These are phyloP conservation scores for Penicillium sp. DNA, from an alignment of 2,329 filamentous ascomycete species.

Conservation along the genomic window DNA sequence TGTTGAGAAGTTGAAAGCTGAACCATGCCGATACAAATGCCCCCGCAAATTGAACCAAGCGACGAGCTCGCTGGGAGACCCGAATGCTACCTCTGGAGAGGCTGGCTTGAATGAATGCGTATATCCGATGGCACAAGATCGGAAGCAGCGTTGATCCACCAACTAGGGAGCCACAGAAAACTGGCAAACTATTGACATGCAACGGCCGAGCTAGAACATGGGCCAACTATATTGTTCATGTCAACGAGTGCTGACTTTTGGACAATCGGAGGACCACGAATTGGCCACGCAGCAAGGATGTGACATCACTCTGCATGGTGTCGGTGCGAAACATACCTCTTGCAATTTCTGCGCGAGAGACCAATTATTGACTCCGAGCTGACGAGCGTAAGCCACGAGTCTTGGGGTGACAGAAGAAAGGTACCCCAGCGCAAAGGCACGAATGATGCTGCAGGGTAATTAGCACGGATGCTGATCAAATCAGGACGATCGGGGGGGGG, in stretches of 20 bases:
- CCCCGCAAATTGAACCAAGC: slow-evolving; percentile 39
- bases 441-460: slow-evolving; percentile 33
- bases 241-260: slow-evolving; percentile 16
- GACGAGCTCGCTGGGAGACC: slow-evolving; percentile 16
- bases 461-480: slow-evolving; percentile 1
- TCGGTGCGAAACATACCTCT: slow-evolving; percentile 31
- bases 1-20: slow-evolving; percentile 47
- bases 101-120: slow-evolving; percentile 19
- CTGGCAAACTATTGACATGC: slow-evolving; percentile 46
- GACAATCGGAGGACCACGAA: neutral
- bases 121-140: slow-evolving; percentile 24
- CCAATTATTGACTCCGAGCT: slow-evolving; percentile 30
- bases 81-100: slow-evolving; percentile 14
- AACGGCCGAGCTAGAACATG: slow-evolving; percentile 38
- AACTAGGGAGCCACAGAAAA: slow-evolving; percentile 49
- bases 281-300: slow-evolving; percentile 1
- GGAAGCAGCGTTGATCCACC: slow-evolving; percentile 49
- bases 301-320: slow-evolving; percentile 6
- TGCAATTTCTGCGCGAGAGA: slow-evolving; percentile 30
- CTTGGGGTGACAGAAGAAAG: slow-evolving; percentile 45
- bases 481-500: neutral
- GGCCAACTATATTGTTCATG: slow-evolving; percentile 30
- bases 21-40: slow-evolving; percentile 47
- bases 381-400: slow-evolving; percentile 37
- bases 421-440: slow-evolving; percentile 47